phyloP scores from a whole-genome alignment of 257 asterid species.

The Nicotiana benthamiana region DNA sequence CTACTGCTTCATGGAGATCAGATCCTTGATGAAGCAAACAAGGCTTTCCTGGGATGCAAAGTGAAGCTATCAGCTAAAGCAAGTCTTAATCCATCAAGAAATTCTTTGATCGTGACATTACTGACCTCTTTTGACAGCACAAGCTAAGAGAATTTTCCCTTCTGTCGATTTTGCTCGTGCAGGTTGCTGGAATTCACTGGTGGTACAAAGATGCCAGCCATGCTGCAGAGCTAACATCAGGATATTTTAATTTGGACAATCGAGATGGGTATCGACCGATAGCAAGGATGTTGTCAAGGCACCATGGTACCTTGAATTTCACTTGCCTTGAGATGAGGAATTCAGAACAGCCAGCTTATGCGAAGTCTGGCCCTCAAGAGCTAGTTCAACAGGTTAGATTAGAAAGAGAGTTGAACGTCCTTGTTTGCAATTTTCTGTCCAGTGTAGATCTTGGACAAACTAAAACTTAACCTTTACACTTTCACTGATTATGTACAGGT shows the following conservation, averaged over 20 bases:
- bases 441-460: neutral
- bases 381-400: constrained; percentile 28
- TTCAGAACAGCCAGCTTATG: constrained; percentile 24
- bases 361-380: constrained; percentile 28
- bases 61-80: constrained; percentile 34
- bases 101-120: neutral
- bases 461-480: neutral
- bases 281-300: constrained; percentile 26
- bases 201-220: constrained; percentile 23
- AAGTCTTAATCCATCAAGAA: neutral
- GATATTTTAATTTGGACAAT: constrained; percentile 21
- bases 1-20: constrained; percentile 33
- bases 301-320: constrained; percentile 25
- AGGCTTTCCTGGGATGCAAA: constrained; percentile 28
- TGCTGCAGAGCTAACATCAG: constrained; percentile 36
- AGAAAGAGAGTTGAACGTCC: neutral
- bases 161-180: neutral
- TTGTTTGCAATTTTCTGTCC: neutral
- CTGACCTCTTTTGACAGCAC: neutral
- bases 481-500: constrained; percentile 32
- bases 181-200: constrained; percentile 38
- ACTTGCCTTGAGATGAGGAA: constrained; percentile 40
- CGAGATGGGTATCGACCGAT: constrained; percentile 31
- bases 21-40: constrained; percentile 39
- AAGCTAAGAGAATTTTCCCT: neutral